Evolutionary conservation across 192 early-diverging fungal genomes (phyloP), one percentile per base, ranked within the genome.

Genomic region (Pilaira anomala): DNA sequence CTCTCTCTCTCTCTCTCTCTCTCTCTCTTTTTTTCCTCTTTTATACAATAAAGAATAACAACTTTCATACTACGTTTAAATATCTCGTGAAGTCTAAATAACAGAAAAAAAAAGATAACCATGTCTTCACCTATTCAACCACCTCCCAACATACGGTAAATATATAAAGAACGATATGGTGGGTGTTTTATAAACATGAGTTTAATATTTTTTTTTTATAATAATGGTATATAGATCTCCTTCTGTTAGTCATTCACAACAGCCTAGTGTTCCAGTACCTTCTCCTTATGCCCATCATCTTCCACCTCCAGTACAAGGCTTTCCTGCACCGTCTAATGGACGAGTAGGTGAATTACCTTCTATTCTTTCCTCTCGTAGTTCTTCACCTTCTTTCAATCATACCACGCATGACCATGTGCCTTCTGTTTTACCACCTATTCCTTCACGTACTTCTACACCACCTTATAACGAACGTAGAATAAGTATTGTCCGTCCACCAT

Each of bases 361-460:
- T 29, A 18, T 66, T 24, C 51, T 62, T n/a, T 21, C 63, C 13
- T 33, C 63, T 11, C 28, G 30, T 18, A 59, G 71, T 46, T 26
- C 75, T 13, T 62, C 74, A 29, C 68, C 74, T 40, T 63, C 76
- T 9, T 70, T 65, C 52, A 48, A 62, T 21, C 70, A 75, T 39
- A 66, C 74, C 54, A 58, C 56, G 19, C 36, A 28, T 42, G 19
- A 42, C 19, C 19, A 14, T 12, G 7, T 12, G 5, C 39, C 30
- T 21, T 22, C 39, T 41, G 40, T 22, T 26, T 42, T 58, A 58
- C 56, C 56, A 42, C 56, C 56, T 5, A 21, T 33, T 19, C 33
- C 33, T 9, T 58, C 56, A 58, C 56, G 44, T 46, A 46, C 44
- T 1, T 46, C 44, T 1, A 46, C 44, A 16, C 44, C 44, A 16